A percentile compares a stretch with the other conserved stretches of the same genome.
Evolutionary conservation across 2,329 filamentous ascomycete species (phyloP).

Genomic region (Parasarocladium wereldwijsianum): DNA sequence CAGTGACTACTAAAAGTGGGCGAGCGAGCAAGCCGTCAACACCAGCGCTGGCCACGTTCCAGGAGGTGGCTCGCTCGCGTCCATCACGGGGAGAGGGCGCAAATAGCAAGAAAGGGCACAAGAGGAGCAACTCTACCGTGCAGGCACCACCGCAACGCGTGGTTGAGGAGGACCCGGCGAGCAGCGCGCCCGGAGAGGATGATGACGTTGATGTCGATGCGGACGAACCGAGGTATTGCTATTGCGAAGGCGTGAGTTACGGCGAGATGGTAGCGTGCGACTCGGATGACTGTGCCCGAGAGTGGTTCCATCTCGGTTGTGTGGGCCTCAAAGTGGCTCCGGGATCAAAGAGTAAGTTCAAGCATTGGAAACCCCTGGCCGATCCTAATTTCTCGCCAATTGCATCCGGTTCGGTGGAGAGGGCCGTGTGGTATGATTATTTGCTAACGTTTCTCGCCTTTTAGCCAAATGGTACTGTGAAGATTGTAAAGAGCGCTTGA

Average conservation of each 20-base stretch:
- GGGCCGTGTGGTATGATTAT: no score
- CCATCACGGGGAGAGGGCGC: conserved; percentile 32
- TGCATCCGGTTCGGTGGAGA: no score
- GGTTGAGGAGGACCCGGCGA: conserved; percentile 26
- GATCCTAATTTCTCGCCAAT: background rate
- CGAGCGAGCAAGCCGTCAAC: conserved; percentile 54
- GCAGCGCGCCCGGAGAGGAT: conserved; percentile 22
- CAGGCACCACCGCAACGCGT: conserved; percentile 14
- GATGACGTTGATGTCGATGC: conserved; percentile 47
- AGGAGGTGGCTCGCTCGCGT: conserved; percentile 39
- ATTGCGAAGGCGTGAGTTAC: conserved; percentile 67
- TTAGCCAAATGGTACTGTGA: conserved; percentile 72
- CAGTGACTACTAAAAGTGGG: conserved; percentile 49
- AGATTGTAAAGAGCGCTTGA: conserved; percentile 56
- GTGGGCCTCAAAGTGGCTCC: conserved; percentile 68
- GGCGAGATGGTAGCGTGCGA: conserved; percentile 79
- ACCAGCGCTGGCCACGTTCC: conserved; percentile 43
- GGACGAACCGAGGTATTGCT: conserved; percentile 64
- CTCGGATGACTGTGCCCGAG: conserved; percentile 53
- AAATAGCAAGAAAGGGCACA: conserved; percentile 40
- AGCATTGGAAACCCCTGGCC: background rate
- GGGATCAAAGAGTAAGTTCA: conserved; percentile 53
- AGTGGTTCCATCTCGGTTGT: conserved; percentile 77
- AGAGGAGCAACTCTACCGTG: conserved; percentile 34
- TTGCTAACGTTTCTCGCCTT: conserved; percentile 13